These are phyloP conservation scores for Wickerhamiella hasegawae DNA, from an alignment of 805 yeast species.

Conservation along the genomic window DNA sequence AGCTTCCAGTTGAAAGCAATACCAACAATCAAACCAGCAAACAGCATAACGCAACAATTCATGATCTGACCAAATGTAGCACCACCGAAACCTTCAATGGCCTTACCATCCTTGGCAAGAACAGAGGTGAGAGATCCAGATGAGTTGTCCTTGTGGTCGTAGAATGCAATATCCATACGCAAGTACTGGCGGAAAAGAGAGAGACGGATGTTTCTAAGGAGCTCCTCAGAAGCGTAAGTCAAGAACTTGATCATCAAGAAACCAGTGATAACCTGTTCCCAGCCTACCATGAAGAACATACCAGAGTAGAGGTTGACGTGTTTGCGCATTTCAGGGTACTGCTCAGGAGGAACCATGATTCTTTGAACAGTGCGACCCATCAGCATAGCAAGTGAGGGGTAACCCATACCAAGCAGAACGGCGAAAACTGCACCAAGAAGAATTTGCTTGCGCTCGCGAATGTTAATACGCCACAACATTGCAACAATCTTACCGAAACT, in stretches of 20 bases:
- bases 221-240: conserved; percentile 18
- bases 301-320: conserved; percentile 21
- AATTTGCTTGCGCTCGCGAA: conserved; percentile 14
- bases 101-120: conserved; percentile 26
- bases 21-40: conserved; percentile 26
- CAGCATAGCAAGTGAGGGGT: conserved; percentile 23
- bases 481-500: conserved; percentile 4
- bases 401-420: conserved; percentile 23
- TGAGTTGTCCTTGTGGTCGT: conserved; percentile 22
- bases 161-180: conserved; percentile 24
- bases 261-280: conserved; percentile 16
- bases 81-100: conserved; percentile 26
- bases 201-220: conserved; percentile 22
- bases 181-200: conserved; percentile 21
- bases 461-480: conserved; percentile 16
- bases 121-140: conserved; percentile 25
- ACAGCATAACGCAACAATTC: conserved; percentile 22
- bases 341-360: conserved; percentile 21
- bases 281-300: conserved; percentile 23
- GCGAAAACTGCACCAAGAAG: conserved; percentile 17
- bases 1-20: conserved; percentile 26
- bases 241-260: conserved; percentile 14
- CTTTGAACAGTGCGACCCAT: conserved; percentile 23
- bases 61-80: conserved; percentile 26
- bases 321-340: conserved; percentile 21